Base-by-base conservation (phyloP, 2,329 filamentous ascomycete genomes). In the Lanzia echinophila region DNA sequence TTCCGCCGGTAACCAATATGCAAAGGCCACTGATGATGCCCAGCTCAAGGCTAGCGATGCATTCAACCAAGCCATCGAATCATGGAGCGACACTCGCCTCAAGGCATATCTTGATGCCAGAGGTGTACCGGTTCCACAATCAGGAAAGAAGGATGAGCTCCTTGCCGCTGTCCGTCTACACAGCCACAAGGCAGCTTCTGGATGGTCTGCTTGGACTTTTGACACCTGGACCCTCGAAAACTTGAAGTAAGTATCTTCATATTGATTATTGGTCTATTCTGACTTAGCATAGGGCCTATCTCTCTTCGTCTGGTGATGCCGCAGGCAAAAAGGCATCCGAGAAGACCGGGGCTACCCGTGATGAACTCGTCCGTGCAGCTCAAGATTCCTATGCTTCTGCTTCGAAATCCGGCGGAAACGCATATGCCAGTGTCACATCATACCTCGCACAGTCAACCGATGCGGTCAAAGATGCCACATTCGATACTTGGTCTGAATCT, bases 61-160 rank as follows among this genome's bases (percentile, higher is more conserved):
- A 0, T 92, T 91, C 68, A 76, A 88, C 67, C 63, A 73, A 34
- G 83, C 78, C 6, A 70, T 84, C 50, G 69, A 73, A 22, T 72
- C 74, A 1, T 92, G 88, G 88, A 88, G 86, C 3, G 82, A 90
- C 36, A 88, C 61, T 53, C 83, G 87, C 17, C 77, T 92, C 39
- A 92, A 92, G 75, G 81, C 81, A 2, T 92, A 84, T 65, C 79
- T 92, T 6, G 88, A 91, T 67, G 81, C 87, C 8, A 86, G 88
- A 55, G 86, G 87, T 41, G 74, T 92, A 42, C 86, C 87, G 13
- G 83, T 90, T 42, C 87, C 88, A 22, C 87, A 91, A 58, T 75
- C 71, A 28, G 80, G 83, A 56, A 89, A 84, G 72, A 79, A 79
- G 38, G 86, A 90, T 63, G 82, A 90, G 67, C 82, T 92, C 20